These are phyloP conservation scores for Stachybotrys chartarum DNA, from an alignment of 2,329 filamentous ascomycete species.

Conservation along the genomic window DNA sequence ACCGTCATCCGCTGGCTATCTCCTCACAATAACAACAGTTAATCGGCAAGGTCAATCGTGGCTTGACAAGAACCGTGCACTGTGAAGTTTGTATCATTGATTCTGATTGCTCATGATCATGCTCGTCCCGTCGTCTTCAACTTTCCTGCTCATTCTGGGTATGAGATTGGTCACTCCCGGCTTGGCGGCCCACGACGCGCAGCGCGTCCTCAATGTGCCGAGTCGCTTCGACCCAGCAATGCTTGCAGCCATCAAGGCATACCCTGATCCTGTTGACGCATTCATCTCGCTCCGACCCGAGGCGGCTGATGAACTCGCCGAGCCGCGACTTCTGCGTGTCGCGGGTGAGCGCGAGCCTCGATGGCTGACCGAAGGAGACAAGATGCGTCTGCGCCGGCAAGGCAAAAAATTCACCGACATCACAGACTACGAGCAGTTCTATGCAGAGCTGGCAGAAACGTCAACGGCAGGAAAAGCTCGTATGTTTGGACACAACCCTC, in stretches of 20 bases:
- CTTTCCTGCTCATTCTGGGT: not conserved
- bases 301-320: conserved; percentile 17
- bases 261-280: conserved; percentile 22
- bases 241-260: conserved; percentile 13
- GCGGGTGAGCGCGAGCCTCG: conserved; percentile 51
- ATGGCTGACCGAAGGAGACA: conserved; percentile 69
- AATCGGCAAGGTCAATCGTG: not conserved
- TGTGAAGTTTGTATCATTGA: not conserved
- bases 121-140: not conserved
- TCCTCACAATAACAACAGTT: not conserved
- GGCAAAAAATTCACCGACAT: conserved; percentile 69
- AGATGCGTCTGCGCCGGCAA: conserved; percentile 59
- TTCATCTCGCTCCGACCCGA: conserved; percentile 17
- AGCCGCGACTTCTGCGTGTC: conserved; percentile 55
- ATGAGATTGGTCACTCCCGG: conserved; percentile 2
- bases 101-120: not conserved
- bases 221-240: conserved; percentile 13
- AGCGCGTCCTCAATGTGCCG: conserved; percentile 6
- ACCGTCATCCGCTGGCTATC: too few relatives aligned
- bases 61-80: not conserved
- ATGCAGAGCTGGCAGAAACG: conserved; percentile 13
- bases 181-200: conserved; percentile 4
- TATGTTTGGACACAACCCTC: conserved; percentile 7
- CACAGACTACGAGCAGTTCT: conserved; percentile 52
- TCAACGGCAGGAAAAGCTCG: conserved; percentile 19